phyloP scores from a whole-genome alignment of 495 filamentous ascomycete species.

The Bryoglossum gracile region DNA sequence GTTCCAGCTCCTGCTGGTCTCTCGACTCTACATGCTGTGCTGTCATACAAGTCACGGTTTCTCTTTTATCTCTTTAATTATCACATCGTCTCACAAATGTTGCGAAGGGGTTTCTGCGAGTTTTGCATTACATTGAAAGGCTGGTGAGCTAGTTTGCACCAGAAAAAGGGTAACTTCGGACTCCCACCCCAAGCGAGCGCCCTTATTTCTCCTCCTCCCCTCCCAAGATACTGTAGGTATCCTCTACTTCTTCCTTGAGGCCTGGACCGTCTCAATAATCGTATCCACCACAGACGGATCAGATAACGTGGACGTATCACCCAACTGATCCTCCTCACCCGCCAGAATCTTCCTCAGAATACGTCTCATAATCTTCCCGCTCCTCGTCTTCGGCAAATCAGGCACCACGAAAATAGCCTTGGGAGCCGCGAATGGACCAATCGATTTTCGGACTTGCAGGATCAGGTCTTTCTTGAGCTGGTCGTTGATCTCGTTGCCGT shows the following conservation, averaged over 20 bases:
- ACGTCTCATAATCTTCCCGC: conserved; percentile 97
- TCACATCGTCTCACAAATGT: too few relatives aligned
- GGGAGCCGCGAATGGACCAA: conserved; percentile 94
- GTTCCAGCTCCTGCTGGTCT: too few relatives aligned
- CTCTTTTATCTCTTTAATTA: too few relatives aligned
- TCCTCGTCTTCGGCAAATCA: conserved; percentile 92
- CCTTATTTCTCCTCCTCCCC: not conserved
- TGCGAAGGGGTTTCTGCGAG: too few relatives aligned
- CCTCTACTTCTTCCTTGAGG: conserved; percentile 39
- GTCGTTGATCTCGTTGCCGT: conserved; percentile 68
- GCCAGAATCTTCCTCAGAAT: conserved; percentile 95
- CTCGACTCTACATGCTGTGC: too few relatives aligned
- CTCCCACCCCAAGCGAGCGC: not conserved
- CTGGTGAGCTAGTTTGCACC: too few relatives aligned
- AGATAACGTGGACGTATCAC: conserved; percentile 89
- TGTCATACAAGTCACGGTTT: too few relatives aligned
- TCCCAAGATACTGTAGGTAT: too few relatives aligned
- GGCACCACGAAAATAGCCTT: conserved; percentile 86
- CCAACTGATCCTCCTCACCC: conserved; percentile 93
- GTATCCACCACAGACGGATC: conserved; percentile 84
- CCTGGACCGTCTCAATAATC: conserved; percentile 78
- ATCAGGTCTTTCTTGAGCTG: conserved; percentile 88
- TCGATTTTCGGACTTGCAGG: conserved; percentile 91
- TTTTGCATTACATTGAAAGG: too few relatives aligned
- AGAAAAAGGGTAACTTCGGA: conserved; percentile 1